Evolutionary conservation across 2,329 filamentous ascomycete species (phyloP).

Genomic region (Colletotrichum sublineola): DNA sequence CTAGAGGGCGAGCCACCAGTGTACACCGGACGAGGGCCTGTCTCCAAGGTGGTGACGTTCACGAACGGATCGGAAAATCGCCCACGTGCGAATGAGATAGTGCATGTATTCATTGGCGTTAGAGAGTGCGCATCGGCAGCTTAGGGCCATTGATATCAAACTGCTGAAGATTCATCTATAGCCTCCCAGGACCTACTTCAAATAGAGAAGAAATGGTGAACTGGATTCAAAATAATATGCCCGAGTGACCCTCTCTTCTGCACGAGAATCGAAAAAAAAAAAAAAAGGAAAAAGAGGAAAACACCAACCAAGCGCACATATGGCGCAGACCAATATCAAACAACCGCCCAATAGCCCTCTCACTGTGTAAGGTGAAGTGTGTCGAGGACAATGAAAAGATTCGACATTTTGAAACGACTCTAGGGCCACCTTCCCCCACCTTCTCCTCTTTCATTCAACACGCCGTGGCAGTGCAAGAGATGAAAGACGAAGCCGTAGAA

Average conservation of each 20-base stretch:
- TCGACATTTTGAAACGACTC: not conserved
- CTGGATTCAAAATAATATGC: not conserved
- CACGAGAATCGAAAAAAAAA: not conserved
- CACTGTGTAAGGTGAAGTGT: slow-evolving; percentile 12
- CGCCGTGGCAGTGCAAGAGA: slow-evolving; percentile 19
- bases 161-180: slow-evolving; percentile 37
- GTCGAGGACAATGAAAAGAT: not conserved
- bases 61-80: not conserved
- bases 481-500: not conserved
- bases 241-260: not conserved
- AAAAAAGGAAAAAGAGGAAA: too few species aligned
- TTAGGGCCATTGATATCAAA: slow-evolving; percentile 30
- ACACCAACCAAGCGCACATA: not conserved
- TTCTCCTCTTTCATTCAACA: slow-evolving; percentile 2
- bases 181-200: slow-evolving; percentile 14
- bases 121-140: slow-evolving; percentile 3
- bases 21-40: not conserved
- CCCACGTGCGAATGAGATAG: not conserved
- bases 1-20: not conserved
- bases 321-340: slow-evolving; percentile 5
- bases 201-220: not conserved
- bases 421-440: not conserved
- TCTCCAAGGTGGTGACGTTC: not conserved
- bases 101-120: slow-evolving; percentile 7
- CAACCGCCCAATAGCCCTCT: slow-evolving; percentile 1